Conservation (phyloP, 1,139 yeast genomes). For the Kluyveromyces sp. region DNA sequence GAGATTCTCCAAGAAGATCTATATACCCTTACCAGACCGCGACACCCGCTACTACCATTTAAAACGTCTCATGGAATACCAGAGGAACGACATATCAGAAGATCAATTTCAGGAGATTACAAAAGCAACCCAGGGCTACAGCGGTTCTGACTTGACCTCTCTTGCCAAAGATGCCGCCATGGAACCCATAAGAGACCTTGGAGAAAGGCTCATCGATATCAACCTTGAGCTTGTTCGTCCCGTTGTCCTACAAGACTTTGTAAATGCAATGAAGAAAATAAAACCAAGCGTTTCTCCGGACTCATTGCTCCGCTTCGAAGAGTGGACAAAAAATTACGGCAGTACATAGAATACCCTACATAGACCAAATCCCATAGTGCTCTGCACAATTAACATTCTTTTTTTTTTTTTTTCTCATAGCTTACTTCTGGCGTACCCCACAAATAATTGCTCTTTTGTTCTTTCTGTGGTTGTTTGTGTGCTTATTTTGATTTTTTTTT, state of each 20-base stretch:
- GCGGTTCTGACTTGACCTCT: conserved; percentile 59
- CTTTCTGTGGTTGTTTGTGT: too few relatives aligned
- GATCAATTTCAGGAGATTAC: conserved; percentile 43
- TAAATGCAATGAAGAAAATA: conserved; percentile 43
- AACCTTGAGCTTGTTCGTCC: conserved; percentile 49
- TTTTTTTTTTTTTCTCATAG: neutral
- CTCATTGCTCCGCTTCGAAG: conserved; percentile 45
- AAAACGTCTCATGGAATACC: conserved; percentile 36
- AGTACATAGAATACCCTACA: conserved; percentile 19
- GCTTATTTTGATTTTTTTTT: too few relatives aligned
- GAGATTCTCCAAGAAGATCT: conserved; percentile 52
- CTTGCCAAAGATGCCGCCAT: conserved; percentile 67
- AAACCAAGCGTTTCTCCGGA: conserved; percentile 52
- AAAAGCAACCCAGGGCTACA: conserved; percentile 46
- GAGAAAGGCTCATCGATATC: conserved; percentile 47
- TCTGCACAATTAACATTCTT: neutral
- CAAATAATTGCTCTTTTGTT: too few relatives aligned
- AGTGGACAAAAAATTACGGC: conserved; percentile 40
- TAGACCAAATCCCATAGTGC: neutral
- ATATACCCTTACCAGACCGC: conserved; percentile 58
- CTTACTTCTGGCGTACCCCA: too few relatives aligned
- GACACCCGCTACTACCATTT: conserved; percentile 49
- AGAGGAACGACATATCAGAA: conserved; percentile 35
- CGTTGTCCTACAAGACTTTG: conserved; percentile 44
- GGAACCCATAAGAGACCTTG: conserved; percentile 59